These are phyloP conservation scores for Pseudocercospora crystallina DNA, from an alignment of 2,329 filamentous ascomycete genomes.

Conservation along the genomic window DNA sequence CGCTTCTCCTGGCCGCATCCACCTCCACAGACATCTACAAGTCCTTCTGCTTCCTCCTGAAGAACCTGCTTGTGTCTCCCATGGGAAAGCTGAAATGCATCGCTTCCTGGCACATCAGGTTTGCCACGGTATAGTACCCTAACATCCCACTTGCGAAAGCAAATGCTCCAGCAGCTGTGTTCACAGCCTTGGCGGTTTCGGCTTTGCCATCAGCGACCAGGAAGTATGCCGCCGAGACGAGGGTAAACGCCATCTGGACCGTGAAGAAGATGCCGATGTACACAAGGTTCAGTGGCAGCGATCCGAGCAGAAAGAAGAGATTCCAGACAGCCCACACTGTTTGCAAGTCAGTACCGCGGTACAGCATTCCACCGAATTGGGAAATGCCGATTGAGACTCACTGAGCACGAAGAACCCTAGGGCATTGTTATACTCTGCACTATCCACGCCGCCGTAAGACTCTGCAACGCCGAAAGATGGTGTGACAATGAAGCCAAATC, in stretches of 20 bases:
- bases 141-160: conserved; percentile 49
- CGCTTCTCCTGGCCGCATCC: too few species aligned
- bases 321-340: conserved; percentile 50
- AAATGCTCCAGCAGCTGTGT: conserved; percentile 48
- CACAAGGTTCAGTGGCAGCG: conserved; percentile 48
- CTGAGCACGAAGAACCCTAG: conserved; percentile 52
- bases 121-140: conserved; percentile 48
- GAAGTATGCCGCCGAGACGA: conserved; percentile 49
- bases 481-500: conserved; percentile 51
- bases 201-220: conserved; percentile 45
- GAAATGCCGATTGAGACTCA: conserved; percentile 26
- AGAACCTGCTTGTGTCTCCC: conserved; percentile 44
- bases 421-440: conserved; percentile 49
- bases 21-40: too few species aligned
- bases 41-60: conserved; percentile 34
- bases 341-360: conserved; percentile 5
- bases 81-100: conserved; percentile 42
- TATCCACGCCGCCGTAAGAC: conserved; percentile 45
- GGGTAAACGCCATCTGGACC: conserved; percentile 47
- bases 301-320: conserved; percentile 48
- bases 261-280: conserved; percentile 52
- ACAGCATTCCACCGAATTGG: neutral
- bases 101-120: conserved; percentile 44
- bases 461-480: conserved; percentile 48
- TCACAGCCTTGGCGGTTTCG: conserved; percentile 37